Evolutionary conservation across 441 rosid species (phyloP).

Genomic region (Manihot esculenta): DNA sequence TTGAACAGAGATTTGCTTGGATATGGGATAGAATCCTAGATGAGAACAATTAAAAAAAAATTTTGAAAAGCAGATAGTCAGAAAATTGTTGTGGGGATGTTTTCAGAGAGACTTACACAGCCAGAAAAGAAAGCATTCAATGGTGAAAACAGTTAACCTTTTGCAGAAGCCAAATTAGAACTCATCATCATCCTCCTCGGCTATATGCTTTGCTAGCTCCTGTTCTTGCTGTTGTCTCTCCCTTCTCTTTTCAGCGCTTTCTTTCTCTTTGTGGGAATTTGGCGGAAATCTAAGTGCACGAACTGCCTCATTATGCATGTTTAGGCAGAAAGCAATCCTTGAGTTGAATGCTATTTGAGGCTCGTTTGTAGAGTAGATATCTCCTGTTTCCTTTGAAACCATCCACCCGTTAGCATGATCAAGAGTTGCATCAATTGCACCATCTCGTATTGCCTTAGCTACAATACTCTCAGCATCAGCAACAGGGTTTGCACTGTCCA

Average conservation of each 20-base stretch:
- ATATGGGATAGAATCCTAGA: slow-evolving; percentile 6
- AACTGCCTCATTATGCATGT: slow-evolving; percentile 74
- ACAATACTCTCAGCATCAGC: slow-evolving; percentile 80
- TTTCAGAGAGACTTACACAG: background rate
- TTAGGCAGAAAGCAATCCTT: slow-evolving; percentile 72
- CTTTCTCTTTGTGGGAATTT: slow-evolving; percentile 77
- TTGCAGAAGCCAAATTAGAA: slow-evolving; percentile 29
- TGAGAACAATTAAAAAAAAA: background rate
- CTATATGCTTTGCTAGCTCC: slow-evolving; percentile 76
- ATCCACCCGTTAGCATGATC: slow-evolving; percentile 67
- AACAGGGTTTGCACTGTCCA: slow-evolving; percentile 61
- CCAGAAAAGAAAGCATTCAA: slow-evolving; percentile 6
- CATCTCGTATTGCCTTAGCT: slow-evolving; percentile 72
- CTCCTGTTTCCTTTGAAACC: slow-evolving; percentile 75
- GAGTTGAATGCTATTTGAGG: slow-evolving; percentile 74
- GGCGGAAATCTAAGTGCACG: slow-evolving; percentile 73
- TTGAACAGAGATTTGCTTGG: background rate
- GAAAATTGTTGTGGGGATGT: background rate
- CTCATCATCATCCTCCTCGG: slow-evolving; percentile 82
- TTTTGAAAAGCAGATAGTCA: background rate
- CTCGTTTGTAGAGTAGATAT: slow-evolving; percentile 73
- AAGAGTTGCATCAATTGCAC: slow-evolving; percentile 72
- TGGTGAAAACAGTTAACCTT: background rate
- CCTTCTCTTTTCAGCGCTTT: slow-evolving; percentile 74
- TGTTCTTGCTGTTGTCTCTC: slow-evolving; percentile 79